Percentiles rank a stretch among this genome's conserved stretches.
phyloP scores from a whole-genome alignment of 2,329 filamentous ascomycete genomes.

The Colletotrichum costaricense region DNA sequence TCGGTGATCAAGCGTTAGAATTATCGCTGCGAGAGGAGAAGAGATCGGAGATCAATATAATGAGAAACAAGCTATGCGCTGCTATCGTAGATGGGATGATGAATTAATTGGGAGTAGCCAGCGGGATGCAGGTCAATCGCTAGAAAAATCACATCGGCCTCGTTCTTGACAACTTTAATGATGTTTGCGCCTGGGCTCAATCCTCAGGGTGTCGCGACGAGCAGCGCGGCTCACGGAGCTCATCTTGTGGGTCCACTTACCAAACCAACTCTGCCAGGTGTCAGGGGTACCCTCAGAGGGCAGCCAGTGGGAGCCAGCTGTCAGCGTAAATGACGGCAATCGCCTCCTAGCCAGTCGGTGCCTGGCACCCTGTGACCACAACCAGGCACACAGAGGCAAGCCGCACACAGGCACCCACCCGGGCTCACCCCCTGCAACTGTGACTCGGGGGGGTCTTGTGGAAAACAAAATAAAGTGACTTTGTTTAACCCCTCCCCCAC shows the following conservation, averaged over 20 bases:
- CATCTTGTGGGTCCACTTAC: conserved; percentile 15
- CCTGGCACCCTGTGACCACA: background rate
- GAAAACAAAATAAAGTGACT: conserved; percentile 29
- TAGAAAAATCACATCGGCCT: background rate
- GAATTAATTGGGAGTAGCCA: background rate
- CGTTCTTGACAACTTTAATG: conserved; percentile 25
- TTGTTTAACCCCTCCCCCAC: conserved; percentile 34
- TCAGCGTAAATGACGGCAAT: background rate
- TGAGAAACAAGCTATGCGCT: background rate
- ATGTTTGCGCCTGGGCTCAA: conserved; percentile 33
- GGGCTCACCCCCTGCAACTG: conserved; percentile 16
- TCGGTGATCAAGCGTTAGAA: background rate
- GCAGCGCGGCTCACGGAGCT: conserved; percentile 29
- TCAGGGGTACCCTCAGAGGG: background rate
- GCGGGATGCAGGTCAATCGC: conserved; percentile 7
- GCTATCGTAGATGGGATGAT: background rate
- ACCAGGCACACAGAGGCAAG: conserved; percentile 10
- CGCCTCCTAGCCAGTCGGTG: background rate
- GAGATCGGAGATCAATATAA: background rate
- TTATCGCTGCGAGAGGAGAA: background rate
- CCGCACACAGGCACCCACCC: conserved; percentile 11
- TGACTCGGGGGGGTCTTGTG: conserved; percentile 17
- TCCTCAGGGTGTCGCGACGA: conserved; percentile 25
- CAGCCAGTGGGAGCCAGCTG: background rate
- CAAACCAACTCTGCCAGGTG: background rate